Base-by-base conservation (phyloP, 2,329 filamentous ascomycete genomes). In the Arthrobotrys sphaeroides region DNA sequence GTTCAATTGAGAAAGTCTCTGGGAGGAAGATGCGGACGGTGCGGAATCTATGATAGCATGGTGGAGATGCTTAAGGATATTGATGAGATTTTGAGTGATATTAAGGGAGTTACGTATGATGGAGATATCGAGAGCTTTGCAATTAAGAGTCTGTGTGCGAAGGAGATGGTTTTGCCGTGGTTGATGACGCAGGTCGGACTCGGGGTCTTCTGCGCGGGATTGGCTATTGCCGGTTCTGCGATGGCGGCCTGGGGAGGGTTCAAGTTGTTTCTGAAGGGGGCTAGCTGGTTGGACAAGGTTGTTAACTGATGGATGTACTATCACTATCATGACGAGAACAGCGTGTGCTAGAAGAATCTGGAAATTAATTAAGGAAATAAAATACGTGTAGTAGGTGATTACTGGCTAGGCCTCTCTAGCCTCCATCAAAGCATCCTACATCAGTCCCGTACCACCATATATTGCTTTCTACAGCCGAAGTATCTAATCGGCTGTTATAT, bases 21-120 rank as follows among this genome's bases (percentile, higher is more conserved):
- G 0, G 7, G 2, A 33, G 31, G 12, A 9, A 7, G 2, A 33
- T 33, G 31, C n/a, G n/a, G n/a, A n/a, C n/a, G n/a, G n/a, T 75
- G 72, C 31, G 51, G 53, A 12, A 57, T 75, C 5, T 65, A 69
- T 40, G 42, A 65, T 1, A 65, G 72, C 28, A 68, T 75, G 57
- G 45, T 43, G 6, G 45, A 61, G 38, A 7, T 69, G 16, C 18
- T 75, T 4, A 31, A 43, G 13, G 62, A 65, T 3, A 20, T 75
- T 0, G 64, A 75, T 22, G 42, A 24, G 9, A 18, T 69, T 1
- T 26, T 75, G 36, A 18, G 36, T 6, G 43, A 36, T 3, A 42
- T 65, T 12, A 61, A 16, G 24, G 72, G 72, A 2, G n/a, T 65
- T 18, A 45, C 12, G 0, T 65, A 60, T 9, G 57, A 75, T 5